A percentile compares a stretch with the other conserved stretches of the same genome.
These are phyloP conservation scores for Protomyces pachydermus DNA, from an alignment of 1,139 yeast species.

Conservation along the genomic window DNA sequence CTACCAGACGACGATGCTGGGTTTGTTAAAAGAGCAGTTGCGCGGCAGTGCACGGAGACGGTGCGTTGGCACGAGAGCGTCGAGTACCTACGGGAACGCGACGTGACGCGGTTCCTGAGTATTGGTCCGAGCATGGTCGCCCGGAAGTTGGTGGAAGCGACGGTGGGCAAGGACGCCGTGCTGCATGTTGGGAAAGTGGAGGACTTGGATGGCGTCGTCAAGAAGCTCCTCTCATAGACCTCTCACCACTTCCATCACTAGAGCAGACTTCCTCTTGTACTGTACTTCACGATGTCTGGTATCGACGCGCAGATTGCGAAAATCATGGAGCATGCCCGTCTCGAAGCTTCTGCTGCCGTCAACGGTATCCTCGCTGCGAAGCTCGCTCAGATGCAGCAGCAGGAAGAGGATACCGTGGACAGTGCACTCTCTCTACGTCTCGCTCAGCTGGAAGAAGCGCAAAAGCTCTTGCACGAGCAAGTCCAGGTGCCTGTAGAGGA, in stretches of 20 bases:
- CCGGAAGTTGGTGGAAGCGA: constrained; percentile 17
- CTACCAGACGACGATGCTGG: constrained; percentile 13
- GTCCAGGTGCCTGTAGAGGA: not conserved
- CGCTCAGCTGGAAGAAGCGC: not conserved
- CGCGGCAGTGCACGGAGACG: constrained; percentile 23
- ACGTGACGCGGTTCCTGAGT: constrained; percentile 8
- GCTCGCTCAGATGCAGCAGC: not conserved
- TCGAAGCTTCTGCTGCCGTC: not conserved
- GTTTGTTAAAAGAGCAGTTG: constrained; percentile 15
- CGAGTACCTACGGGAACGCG: constrained; percentile 9
- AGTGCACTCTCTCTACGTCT: not conserved
- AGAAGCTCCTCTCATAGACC: constrained; percentile 7
- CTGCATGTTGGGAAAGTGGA: constrained; percentile 20
- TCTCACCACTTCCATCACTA: not conserved
- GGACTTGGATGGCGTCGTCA: constrained; percentile 24
- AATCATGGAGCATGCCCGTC: not conserved
- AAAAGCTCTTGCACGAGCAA: not conserved
- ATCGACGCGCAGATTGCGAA: not conserved
- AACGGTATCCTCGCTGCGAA: not conserved
- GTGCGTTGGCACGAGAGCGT: constrained; percentile 23
- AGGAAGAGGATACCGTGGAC: not conserved
- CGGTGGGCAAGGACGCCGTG: constrained; percentile 15
- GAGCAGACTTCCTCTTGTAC: too few species aligned
- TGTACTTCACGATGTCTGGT: too few species aligned
- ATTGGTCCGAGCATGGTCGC: constrained; percentile 25